Evolutionary conservation across 208 protist genomes (phyloP).

Genomic region (Crithidia expoeki): DNA sequence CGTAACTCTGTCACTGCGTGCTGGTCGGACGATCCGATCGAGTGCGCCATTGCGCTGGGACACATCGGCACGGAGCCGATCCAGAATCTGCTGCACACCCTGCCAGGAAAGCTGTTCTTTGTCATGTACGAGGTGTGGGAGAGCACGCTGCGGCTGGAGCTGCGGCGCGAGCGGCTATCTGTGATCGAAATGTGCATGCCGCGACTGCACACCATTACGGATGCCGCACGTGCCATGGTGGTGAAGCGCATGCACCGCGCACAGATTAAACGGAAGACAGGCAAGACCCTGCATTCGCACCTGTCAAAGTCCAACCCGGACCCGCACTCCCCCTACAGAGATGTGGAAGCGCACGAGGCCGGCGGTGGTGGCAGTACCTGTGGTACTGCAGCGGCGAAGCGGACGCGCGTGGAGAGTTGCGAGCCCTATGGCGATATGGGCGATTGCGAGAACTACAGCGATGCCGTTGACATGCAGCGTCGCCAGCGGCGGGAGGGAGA

Average conservation of each 20-base stretch:
- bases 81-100: conserved; percentile 24
- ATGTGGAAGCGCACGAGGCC: background rate
- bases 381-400: too few species aligned
- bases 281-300: background rate
- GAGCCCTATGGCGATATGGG: conserved; percentile 1
- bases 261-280: background rate
- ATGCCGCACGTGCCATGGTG: conserved; percentile 34
- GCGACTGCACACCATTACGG: conserved; percentile 50
- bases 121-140: conserved; percentile 67
- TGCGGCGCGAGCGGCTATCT: conserved; percentile 52
- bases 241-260: conserved; percentile 21
- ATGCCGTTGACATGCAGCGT: conserved; percentile 6
- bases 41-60: conserved; percentile 38
- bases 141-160: conserved; percentile 58
- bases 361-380: too few species aligned
- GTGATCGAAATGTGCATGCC: conserved; percentile 44
- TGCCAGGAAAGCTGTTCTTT: conserved; percentile 40
- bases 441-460: background rate
- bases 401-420: conserved; percentile 2
- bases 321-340: background rate
- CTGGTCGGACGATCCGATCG: conserved; percentile 61
- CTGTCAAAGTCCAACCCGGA: background rate
- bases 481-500: conserved; percentile 3
- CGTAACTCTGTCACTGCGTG: conserved; percentile 37
- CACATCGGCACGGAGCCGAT: conserved; percentile 46